Conservation (phyloP, 306 rosid genomes). For the Oemleria cerasiformis region DNA sequence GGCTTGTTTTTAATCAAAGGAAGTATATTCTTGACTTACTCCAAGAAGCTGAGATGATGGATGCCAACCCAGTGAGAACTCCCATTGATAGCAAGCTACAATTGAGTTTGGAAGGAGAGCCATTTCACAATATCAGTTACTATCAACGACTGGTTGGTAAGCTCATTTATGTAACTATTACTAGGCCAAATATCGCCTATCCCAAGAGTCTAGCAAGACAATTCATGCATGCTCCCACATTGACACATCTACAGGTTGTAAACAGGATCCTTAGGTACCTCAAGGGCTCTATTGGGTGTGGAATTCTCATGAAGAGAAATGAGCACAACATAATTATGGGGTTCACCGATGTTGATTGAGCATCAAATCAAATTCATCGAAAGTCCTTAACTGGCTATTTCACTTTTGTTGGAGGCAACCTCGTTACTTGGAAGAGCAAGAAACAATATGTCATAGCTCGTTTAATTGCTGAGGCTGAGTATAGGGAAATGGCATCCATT, state of each 20-base stretch:
- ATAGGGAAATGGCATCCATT: too few relatives aligned
- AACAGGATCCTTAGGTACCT: background rate
- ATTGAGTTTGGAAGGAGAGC: background rate
- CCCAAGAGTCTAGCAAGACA: background rate
- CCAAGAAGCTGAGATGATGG: background rate
- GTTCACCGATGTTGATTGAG: background rate
- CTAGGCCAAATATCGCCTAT: background rate
- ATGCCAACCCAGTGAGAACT: background rate
- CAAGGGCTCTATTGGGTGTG: background rate
- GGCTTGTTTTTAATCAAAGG: background rate
- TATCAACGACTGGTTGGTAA: background rate
- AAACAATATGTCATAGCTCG: too few relatives aligned
- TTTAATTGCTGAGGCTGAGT: too few relatives aligned
- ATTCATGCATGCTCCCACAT: background rate
- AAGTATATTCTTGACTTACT: background rate
- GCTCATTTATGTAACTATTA: background rate
- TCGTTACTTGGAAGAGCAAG: too few relatives aligned
- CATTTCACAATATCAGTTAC: background rate
- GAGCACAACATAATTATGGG: background rate
- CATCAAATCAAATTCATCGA: too few relatives aligned
- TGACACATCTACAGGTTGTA: background rate
- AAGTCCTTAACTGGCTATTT: too few relatives aligned
- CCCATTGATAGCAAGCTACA: background rate
- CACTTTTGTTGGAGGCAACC: too few relatives aligned
- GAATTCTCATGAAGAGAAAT: background rate